A percentile compares a stretch with the other conserved stretches of the same genome.
Conservation (phyloP, 1,284 basidiomycete species). For the Chiua sp. region DNA sequence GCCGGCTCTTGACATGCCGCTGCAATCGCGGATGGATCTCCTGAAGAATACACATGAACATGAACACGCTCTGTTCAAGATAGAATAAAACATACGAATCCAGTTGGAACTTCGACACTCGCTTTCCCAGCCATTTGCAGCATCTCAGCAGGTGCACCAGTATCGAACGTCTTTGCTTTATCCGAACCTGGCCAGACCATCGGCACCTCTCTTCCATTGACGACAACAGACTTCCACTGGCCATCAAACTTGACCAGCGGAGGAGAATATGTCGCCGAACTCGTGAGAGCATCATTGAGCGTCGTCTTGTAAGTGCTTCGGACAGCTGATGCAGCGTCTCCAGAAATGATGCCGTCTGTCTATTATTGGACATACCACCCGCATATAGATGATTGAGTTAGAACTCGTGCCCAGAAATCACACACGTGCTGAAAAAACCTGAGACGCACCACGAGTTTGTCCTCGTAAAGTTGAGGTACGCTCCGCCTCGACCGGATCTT, state of each 20-base stretch:
- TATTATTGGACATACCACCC: conserved; percentile 29
- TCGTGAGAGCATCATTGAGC: conserved; percentile 64
- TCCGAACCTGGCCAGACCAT: conserved; percentile 74
- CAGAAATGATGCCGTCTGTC: conserved; percentile 61
- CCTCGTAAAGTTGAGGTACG: conserved; percentile 84
- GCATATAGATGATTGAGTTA: not conserved
- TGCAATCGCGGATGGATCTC: conserved; percentile 82
- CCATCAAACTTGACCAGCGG: conserved; percentile 59
- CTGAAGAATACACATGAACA: conserved; percentile 38
- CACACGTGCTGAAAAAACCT: not conserved
- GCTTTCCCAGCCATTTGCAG: conserved; percentile 67
- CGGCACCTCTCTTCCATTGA: conserved; percentile 30
- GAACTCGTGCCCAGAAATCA: not conserved
- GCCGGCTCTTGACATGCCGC: conserved; percentile 78
- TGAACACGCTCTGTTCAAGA: not conserved
- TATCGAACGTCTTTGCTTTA: conserved; percentile 65
- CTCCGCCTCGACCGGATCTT: conserved; percentile 78
- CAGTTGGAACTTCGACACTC: conserved; percentile 73
- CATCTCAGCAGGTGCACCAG: conserved; percentile 62
- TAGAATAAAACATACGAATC: conserved; percentile 63
- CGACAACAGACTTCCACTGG: conserved; percentile 56
- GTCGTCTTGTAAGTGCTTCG: conserved; percentile 63
- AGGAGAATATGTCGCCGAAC: conserved; percentile 55
- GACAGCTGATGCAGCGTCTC: conserved; percentile 51
- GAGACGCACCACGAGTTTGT: conserved; percentile 68